Percentiles rank a stretch among this genome's conserved stretches.
These are phyloP conservation scores for Datisca glomerata DNA, from an alignment of 306 rosid genomes.

Conservation along the genomic window DNA sequence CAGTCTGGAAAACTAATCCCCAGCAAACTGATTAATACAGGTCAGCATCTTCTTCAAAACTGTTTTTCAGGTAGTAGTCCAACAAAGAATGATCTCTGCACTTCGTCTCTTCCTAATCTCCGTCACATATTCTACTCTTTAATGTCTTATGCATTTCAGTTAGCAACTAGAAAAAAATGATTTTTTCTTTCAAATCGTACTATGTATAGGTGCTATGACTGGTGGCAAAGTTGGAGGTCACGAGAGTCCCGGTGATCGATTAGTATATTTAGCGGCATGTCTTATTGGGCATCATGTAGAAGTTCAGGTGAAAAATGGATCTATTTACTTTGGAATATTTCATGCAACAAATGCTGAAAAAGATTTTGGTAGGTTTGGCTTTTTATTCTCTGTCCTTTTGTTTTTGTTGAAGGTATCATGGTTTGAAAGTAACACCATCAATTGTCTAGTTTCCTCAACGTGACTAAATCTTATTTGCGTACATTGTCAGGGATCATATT, in stretches of 20 bases:
- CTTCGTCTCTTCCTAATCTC: no score
- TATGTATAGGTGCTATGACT: slow-evolving; percentile 28
- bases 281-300: slow-evolving; percentile 87
- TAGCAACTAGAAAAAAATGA: background rate
- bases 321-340: slow-evolving; percentile 81
- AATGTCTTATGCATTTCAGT: no score
- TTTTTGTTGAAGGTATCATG: no score
- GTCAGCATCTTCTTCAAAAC: slow-evolving; percentile 16
- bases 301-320: slow-evolving; percentile 87
- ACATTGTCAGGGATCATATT: slow-evolving; percentile 56
- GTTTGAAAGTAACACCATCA: no score
- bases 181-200: slow-evolving; percentile 17
- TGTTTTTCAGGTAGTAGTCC: no score
- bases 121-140: no score
- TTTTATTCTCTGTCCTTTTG: no score
- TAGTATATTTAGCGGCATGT: slow-evolving; percentile 55
- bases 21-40: slow-evolving; percentile 38
- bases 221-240: slow-evolving; percentile 40
- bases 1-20: slow-evolving; percentile 56
- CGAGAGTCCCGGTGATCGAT: slow-evolving; percentile 65
- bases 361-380: slow-evolving; percentile 81
- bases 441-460: no score
- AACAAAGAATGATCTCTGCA: no score
- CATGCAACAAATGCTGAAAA: slow-evolving; percentile 64
- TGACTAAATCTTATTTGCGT: no score